Evolutionary conservation across 345 rosid species (phyloP).

Genomic region (Cardiospermum halicacabum): DNA sequence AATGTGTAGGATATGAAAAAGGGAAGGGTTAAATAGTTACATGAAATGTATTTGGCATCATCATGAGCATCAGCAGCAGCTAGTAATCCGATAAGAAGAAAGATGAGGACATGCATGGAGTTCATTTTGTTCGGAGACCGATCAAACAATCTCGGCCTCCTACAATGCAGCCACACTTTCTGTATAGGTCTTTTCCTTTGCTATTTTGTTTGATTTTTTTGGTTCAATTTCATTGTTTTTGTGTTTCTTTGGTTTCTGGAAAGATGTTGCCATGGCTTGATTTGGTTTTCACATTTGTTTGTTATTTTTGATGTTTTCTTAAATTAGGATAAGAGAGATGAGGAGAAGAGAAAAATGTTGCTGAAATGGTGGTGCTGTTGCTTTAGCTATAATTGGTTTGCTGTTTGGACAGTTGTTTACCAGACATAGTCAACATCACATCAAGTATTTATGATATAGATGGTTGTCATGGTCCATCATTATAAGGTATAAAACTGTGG

Average conservation of each 20-base stretch:
- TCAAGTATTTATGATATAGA: not conserved
- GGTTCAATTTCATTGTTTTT: too few relatives aligned
- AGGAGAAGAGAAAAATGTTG: conserved; percentile 34
- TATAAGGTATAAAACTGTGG: too few relatives aligned
- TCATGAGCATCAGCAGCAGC: conserved; percentile 34
- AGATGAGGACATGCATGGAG: conserved; percentile 24
- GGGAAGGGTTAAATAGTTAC: conserved; percentile 16
- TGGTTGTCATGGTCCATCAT: not conserved
- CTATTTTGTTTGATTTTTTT: not conserved
- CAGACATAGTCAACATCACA: not conserved
- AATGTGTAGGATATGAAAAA: not conserved
- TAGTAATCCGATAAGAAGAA: conserved; percentile 26
- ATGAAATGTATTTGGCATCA: conserved; percentile 30
- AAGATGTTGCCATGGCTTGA: not conserved
- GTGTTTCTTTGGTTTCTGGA: not conserved
- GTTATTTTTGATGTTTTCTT: not conserved
- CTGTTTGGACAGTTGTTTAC: too few relatives aligned
- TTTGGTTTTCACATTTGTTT: not conserved
- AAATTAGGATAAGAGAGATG: conserved; percentile 6
- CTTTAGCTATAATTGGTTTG: not conserved
- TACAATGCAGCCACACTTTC: conserved; percentile 5
- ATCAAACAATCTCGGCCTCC: conserved; percentile 19
- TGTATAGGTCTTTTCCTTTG: not conserved
- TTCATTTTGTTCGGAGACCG: conserved; percentile 31
- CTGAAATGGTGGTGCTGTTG: conserved; percentile 15